Evolutionary conservation across 352 stramenopile species (phyloP), one percentile per base, ranked within the genome.

Genomic region (Phytopythium vexans): DNA sequence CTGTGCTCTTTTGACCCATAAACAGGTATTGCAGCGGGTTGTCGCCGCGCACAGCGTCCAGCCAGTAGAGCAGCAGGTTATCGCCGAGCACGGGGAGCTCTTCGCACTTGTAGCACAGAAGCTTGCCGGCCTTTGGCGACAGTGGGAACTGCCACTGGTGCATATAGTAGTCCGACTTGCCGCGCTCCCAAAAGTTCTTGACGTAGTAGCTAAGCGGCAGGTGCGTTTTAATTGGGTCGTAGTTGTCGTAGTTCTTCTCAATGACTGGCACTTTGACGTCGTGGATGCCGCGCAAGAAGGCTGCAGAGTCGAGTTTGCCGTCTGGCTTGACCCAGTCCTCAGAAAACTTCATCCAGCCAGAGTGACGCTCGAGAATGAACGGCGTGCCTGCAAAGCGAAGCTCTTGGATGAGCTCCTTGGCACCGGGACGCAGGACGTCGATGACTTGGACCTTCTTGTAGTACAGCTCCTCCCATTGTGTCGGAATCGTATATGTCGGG

Each of bases 121-220:
- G 52, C 55, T 95, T 94, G 2, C 68, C 67, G 8, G 69, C 81
- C 51, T 86, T 86, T 10, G 76, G 71, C 55, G 69, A 73, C 55
- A 97, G 60, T 6, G 93, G 91, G 66, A 98, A 98, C 62, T 98
- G 93, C 93, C 93, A 98, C 73, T 98, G 93, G 52, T 98, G 93
- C 58, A 98, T 67, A 56, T 98, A 98, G 43, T 97, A 86, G 41
- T 89, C 81, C 15, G 77, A 68, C 42, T 83, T 82, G 48, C 80
- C 82, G 33, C 86, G 79, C 41, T 88, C 74, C 82, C 80, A 93
- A 60, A 87, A 88, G 56, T 89, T 86, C 54, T 86, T 82, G 15
- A 93, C 80, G 53, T 89, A 93, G 52, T 91, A 72, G 50, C 71
- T 76, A 36, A 93, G 62, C 16, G 71, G 53, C 43, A 91, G 34